Base-by-base conservation (phyloP, 192 early-diverging fungal species). In the Umbelopsis ramanniana region DNA sequence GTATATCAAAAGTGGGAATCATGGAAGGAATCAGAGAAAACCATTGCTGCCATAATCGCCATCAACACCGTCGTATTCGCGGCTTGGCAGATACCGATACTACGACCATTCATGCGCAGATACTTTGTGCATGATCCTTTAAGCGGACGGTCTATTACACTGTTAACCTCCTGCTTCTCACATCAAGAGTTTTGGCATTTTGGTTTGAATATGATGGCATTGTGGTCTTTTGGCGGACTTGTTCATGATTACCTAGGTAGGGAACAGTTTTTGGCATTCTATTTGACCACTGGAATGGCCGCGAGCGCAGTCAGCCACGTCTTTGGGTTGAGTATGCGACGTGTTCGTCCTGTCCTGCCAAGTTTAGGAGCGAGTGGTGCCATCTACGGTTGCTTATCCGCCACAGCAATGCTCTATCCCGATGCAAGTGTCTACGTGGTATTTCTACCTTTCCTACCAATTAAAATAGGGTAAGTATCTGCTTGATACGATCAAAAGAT, bases 361-460 rank as follows among this genome's bases (percentile, higher is more conserved):
- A 85, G 86, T 21, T 77, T 97, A 43, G 96, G 96, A 22, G 96
- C 96, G 23, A 91, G 88, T 72, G 95, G 95, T 0, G 94, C 93
- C 3, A 77, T 95, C 15, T 96, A 89, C 70, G 88, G 88, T 12
- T 85, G 92, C 40, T 33, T 97, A 9, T 86, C 87, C 40, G 83
- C 85, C 0, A 84, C 83, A 0, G 87, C 88, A 26, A 76, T 86
- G 37, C 21, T 88, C 68, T 82, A 84, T 40, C 93, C 93, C 0
- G 68, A 89, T 23, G 72, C 87, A 11, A 82, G 82, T 21, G 78
- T 92, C 1, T 81, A 79, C 38, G 70, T 93, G 8, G 85, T 93
- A 22, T 91, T 92, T 70, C 73, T 92, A 26, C 85, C 89, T 37
- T 85, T 84, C 46, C 17, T 87, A 11, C 84, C 81, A 12, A 69